These are phyloP conservation scores for Gossypium davidsonii DNA, from an alignment of 441 rosid genomes.

Conservation along the genomic window DNA sequence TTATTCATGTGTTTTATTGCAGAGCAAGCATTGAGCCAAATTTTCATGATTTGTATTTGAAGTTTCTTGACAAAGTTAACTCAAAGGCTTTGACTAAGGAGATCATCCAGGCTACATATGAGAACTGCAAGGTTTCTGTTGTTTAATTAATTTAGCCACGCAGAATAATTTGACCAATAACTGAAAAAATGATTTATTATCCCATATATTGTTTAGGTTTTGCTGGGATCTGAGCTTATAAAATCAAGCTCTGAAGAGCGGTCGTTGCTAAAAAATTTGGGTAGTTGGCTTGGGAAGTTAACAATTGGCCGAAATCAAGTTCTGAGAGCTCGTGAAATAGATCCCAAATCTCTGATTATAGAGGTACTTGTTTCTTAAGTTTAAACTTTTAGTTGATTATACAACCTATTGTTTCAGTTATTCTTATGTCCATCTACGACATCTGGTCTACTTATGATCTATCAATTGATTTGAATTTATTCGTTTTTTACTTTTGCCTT, in stretches of 20 bases:
- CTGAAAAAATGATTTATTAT: constrained; percentile 3
- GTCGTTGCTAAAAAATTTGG: constrained; percentile 89
- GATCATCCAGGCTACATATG: constrained; percentile 89
- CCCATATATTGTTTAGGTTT: constrained; percentile 52
- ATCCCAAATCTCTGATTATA: constrained; percentile 91
- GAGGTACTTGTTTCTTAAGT: constrained; percentile 50
- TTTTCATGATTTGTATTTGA: constrained; percentile 94
- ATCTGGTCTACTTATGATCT: constrained; percentile 7
- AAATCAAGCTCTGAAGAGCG: constrained; percentile 98
- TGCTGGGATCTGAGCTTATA: constrained; percentile 93
- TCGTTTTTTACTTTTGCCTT: background rate
- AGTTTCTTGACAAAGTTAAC: constrained; percentile 84
- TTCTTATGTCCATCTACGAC: background rate
- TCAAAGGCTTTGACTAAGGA: constrained; percentile 81
- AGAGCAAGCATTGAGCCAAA: constrained; percentile 99
- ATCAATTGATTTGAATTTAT: background rate
- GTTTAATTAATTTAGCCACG: background rate
- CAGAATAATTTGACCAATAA: background rate
- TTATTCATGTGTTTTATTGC: constrained; percentile 18
- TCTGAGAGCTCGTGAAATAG: constrained; percentile 88
- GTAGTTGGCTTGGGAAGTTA: constrained; percentile 99
- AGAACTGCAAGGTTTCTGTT: constrained; percentile 89
- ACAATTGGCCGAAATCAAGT: constrained; percentile 96
- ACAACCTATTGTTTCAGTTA: background rate
- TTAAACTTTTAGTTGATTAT: background rate